Evolutionary conservation across 306 rosid species (phyloP), one percentile per base, ranked within the genome.

Genomic region (Clitoria ternatea): DNA sequence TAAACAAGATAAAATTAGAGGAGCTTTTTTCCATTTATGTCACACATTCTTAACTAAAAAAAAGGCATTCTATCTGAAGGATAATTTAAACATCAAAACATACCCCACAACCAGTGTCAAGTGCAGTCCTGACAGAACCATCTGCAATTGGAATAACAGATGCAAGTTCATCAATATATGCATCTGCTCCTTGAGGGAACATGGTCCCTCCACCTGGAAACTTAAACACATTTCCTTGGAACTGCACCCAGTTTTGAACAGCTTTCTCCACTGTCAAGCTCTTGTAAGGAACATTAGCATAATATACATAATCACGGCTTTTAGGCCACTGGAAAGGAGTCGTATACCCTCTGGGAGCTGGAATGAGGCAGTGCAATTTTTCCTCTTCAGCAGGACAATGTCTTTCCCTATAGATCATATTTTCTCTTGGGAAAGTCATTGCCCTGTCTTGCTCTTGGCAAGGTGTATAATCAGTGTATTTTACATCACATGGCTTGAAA

Each of bases 121-220:
- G 77, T 1, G 99, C 99, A 39, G 95, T 94, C 71, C 98, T 84
- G 80, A 91, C 72, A 73, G 99, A 74, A 68, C 99, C 97, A 77
- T 89, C 94, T 33, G 83, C 84, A 60, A 91, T 85, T 7, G 96
- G 99, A 68, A 91, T 89, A 82, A 91, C 85, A 4, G 96, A 81
- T 29, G 96, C 92, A 70, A 94, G 95, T 76, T 94, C 99, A 49
- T 94, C 84, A 15, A 94, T 89, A 74, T 94, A 94, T 9, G 95
- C 92, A 86, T 91, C 92, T 1, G 90, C 96, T 4, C 97, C 99
- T 39, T 91, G 96, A 69, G 96, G 99, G 75, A 94, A 91, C 97
- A 94, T 94, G 44, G 97, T 89, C 69, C 97, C 99, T 79, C 99
- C 99, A 44, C 99, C 99, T 2, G 99, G 99, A 85, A 95, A 95